Conservation (phyloP, 805 yeast genomes). For the Cyberlindnera xylosilytica region DNA sequence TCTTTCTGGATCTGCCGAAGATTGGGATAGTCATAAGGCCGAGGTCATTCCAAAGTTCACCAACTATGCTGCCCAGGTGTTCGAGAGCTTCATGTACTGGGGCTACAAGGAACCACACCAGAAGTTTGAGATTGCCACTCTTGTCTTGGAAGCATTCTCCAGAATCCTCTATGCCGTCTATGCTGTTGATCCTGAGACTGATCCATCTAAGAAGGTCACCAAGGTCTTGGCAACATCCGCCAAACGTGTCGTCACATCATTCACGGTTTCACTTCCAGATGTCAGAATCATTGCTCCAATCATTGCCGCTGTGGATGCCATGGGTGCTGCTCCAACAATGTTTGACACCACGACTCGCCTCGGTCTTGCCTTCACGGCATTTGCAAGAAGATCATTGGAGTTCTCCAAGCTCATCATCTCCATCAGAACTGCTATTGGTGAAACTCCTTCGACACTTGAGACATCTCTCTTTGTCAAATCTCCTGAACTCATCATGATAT, state of each 20-base stretch:
- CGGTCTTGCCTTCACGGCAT: conserved; percentile 46
- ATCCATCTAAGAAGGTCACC: conserved; percentile 41
- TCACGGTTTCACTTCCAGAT: conserved; percentile 51
- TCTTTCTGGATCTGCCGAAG: conserved; percentile 38
- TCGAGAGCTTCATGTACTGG: conserved; percentile 74
- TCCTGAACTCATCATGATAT: conserved; percentile 55
- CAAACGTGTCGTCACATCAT: conserved; percentile 47
- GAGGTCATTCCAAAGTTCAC: conserved; percentile 54
- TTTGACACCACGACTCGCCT: conserved; percentile 41
- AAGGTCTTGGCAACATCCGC: conserved; percentile 51
- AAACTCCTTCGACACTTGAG: conserved; percentile 65
- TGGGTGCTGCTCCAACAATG: conserved; percentile 35
- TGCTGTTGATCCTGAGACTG: conserved; percentile 44
- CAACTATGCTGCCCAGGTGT: conserved; percentile 58
- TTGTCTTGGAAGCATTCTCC: conserved; percentile 51
- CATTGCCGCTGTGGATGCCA: conserved; percentile 44
- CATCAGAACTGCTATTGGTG: conserved; percentile 48
- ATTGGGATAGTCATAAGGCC: conserved; percentile 40
- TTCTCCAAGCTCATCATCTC: conserved; percentile 56
- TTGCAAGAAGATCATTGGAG: conserved; percentile 49
- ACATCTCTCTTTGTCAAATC: conserved; percentile 51
- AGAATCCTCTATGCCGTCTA: conserved; percentile 51
- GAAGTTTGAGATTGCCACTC: conserved; percentile 57
- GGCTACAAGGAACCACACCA: conserved; percentile 55
- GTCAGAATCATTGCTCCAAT: conserved; percentile 55